Evolutionary conservation across 2,329 filamentous ascomycete species (phyloP), one percentile per base, ranked within the genome.

Genomic region (Ophiostoma himal-ulmi): DNA sequence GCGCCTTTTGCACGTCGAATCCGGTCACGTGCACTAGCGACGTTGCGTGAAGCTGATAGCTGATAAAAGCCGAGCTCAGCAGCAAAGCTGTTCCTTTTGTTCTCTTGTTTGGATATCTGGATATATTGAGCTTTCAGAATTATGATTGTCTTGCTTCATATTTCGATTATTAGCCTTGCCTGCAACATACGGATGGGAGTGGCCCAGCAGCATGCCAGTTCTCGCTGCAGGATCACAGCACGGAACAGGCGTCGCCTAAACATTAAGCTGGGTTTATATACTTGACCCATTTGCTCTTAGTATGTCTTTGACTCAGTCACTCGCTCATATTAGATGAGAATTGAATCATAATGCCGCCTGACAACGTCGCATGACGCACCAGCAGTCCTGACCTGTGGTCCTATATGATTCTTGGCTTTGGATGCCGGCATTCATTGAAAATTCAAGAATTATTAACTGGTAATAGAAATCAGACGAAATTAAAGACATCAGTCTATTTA

Each of bases 231-330:
- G 11, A n/a, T 8, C n/a, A 6, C 8, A 30, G 44, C 11, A n/a
- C 44, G 17, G 52, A 26, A 57, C 22, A 54, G 57, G 26, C 57
- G 26, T 62, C 57, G 57, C 22, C 57, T 37, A 17, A 34, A 30
- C 22, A 14, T 22, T 8, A n/a, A 36, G 34, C 30, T 36, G n/a
- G 22, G 34, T 64, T 37, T 22, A 22, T 65, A 39, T 10, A 65
- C 62, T 65, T 65, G 62, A 7, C 26, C 60, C 36, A 13, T 39
- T 6, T 37, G 17, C 34, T 65, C 36, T 39, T 39, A 39, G 36
- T 65, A 30, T 65, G 60, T 65, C 20, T 65, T 14, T 65, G 20
- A 39, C n/a, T 64, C 36, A 65, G 62, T 64, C 60, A 65, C 62
- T 20, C 17, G 20, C 20, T 6, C 62, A n/a, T n/a, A 36, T 11